Conservation (phyloP, 495 filamentous ascomycete species). For the Aspergillus biplanus region DNA sequence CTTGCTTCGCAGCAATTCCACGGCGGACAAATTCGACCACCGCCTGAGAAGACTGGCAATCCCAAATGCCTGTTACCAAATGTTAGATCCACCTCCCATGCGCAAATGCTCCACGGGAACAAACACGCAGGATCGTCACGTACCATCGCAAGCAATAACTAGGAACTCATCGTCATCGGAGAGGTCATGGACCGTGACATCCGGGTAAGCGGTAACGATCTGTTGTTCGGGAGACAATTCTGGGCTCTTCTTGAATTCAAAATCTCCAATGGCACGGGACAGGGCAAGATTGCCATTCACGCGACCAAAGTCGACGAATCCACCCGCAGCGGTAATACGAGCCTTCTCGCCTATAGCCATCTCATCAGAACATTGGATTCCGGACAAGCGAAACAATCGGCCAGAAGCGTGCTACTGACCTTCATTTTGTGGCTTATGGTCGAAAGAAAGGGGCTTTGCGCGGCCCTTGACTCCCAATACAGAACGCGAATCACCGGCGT, state of each 20-base stretch:
- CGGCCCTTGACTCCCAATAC: conserved; percentile 94
- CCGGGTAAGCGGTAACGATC: conserved; percentile 95
- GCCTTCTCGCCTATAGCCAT: conserved; percentile 81
- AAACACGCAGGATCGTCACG: conserved; percentile 27
- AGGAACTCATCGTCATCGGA: conserved; percentile 95
- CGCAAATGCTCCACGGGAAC: neutral
- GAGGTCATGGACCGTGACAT: conserved; percentile 88
- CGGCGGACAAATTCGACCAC: conserved; percentile 96
- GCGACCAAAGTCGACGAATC: conserved; percentile 97
- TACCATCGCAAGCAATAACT: conserved; percentile 96
- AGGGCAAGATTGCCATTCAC: conserved; percentile 99
- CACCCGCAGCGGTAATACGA: conserved; percentile 90
- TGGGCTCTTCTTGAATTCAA: conserved; percentile 99
- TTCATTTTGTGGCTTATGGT: conserved; percentile 99
- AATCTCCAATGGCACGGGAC: conserved; percentile 96
- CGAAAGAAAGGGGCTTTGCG: conserved; percentile 94
- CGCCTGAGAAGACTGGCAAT: conserved; percentile 96
- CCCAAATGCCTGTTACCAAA: conserved; percentile 82
- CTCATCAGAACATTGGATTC: conserved; percentile 20
- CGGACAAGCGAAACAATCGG: conserved; percentile 8
- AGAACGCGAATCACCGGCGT: conserved; percentile 92
- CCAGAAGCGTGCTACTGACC: conserved; percentile 53
- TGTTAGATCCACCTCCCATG: conserved; percentile 1
- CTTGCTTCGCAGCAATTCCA: conserved; percentile 93
- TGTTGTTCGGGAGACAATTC: conserved; percentile 95